Base-by-base conservation (phyloP, 2,329 filamentous ascomycete genomes). In the Cercospora zeae-maydis region DNA sequence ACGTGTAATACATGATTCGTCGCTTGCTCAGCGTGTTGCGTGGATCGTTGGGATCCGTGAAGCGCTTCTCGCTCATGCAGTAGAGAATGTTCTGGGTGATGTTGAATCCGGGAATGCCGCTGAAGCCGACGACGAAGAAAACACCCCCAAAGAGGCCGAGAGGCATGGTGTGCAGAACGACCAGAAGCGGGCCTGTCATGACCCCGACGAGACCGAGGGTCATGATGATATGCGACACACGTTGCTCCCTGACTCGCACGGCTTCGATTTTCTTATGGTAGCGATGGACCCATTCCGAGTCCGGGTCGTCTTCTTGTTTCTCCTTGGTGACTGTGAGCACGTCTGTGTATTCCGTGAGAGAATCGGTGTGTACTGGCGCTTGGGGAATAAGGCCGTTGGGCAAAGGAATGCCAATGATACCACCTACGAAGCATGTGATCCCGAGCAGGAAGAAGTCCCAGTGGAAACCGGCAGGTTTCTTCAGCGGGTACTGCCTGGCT, bases 371-470 rank as follows among this genome's bases (percentile, higher is more conserved):
- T 16, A 86, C 83, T 0, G 83, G 84, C 5, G 84, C 84, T 75
- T 85, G 83, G 0, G 83, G 83, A n/a, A 84, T 82, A 0, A 86
- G 76, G 4, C 83, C 84, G 62, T 86, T 86, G 2, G 84, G 83
- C 37, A 85, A 78, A 0, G 83, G 84, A 6, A 86, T 78, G 2
- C 82, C 83, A 10, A 86, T 76, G n/a, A 86, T 78, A 0, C 82
- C 83, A 1, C 79, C 78, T 19, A 85, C 77, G 63, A 83, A 82
- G 1, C 82, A 84, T 0, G 83, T 85, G 63, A 80, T 78, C 6
- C 83, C 84, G 0, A 86, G 78, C 0, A 86, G 77, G 72, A 85
- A 85, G 68, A 85, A 81, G 70, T 86, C 84, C 83, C 83, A 85
- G 70, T 85, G 83, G 69, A 85, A 86, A n/a, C 83, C 83, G 0